These are phyloP conservation scores for Eutypella sp. DNA, from an alignment of 2,329 filamentous ascomycete genomes.

Conservation along the genomic window DNA sequence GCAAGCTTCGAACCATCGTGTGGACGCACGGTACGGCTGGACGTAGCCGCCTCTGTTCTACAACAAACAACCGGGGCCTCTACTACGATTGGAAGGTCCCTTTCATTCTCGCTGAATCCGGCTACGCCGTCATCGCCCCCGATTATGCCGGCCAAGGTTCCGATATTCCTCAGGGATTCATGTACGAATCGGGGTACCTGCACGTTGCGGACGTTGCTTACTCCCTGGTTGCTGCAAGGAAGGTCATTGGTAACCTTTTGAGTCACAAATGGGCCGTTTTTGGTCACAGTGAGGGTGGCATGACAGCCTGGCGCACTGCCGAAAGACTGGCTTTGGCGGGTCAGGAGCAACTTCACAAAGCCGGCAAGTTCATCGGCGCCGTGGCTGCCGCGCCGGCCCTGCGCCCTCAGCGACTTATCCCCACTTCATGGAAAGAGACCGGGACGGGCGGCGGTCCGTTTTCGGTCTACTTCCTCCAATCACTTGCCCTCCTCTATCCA, in stretches of 20 bases:
- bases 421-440: constrained; percentile 3
- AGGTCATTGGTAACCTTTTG: background rate
- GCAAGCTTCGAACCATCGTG: constrained; percentile 9
- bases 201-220: constrained; percentile 3
- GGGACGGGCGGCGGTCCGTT: constrained; percentile 4
- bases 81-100: constrained; percentile 19
- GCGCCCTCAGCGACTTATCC: constrained; percentile 7
- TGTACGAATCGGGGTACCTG: constrained; percentile 5
- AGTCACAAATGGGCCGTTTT: background rate
- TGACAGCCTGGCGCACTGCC: constrained; percentile 2
- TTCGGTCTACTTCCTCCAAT: constrained; percentile 14
- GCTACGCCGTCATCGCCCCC: constrained; percentile 5
- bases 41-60: constrained; percentile 13
- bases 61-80: constrained; percentile 16
- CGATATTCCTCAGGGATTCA: constrained; percentile 14
- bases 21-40: constrained; percentile 23
- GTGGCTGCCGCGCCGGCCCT: constrained; percentile 10
- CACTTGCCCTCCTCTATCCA: constrained; percentile 9
- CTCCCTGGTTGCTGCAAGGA: background rate
- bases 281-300: constrained; percentile 4
- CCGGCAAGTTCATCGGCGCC: constrained; percentile 9
- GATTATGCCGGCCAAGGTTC: constrained; percentile 4
- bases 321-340: constrained; percentile 11
- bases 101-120: constrained; percentile 10
- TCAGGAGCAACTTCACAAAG: constrained; percentile 1